Conservation (phyloP, 2,329 filamentous ascomycete species). For the Pseudocercospora pini-densiflorae region DNA sequence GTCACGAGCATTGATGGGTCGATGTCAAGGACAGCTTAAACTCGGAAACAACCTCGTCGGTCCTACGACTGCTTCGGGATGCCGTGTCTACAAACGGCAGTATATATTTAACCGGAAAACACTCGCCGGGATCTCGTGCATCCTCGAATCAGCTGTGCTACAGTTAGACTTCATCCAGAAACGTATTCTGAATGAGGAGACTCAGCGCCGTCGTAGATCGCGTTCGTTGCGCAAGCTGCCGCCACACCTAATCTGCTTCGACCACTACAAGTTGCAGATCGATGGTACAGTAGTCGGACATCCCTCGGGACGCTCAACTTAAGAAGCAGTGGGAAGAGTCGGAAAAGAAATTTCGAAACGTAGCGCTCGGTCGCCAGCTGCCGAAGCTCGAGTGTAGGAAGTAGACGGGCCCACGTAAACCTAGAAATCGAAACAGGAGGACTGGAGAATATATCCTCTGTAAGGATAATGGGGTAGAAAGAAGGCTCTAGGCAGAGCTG, state of each 20-base stretch:
- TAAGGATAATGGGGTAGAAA: background rate
- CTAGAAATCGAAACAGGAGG: conserved; percentile 2
- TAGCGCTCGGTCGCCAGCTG: background rate
- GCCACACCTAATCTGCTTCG: conserved; percentile 14
- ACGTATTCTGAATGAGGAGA: background rate
- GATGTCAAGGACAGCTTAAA: conserved; percentile 6
- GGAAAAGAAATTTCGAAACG: background rate
- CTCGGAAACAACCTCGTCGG: conserved; percentile 17
- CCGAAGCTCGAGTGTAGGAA: background rate
- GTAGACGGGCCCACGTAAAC: conserved; percentile 4
- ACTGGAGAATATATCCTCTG: background rate
- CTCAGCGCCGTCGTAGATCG: conserved; percentile 4
- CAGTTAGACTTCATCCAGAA: background rate
- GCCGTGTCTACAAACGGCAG: conserved; percentile 9
- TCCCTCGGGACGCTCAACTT: conserved; percentile 12
- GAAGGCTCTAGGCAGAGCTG: background rate
- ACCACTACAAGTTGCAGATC: background rate
- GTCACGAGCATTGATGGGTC: conserved; percentile 17
- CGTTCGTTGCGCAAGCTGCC: conserved; percentile 7
- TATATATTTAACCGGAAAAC: conserved; percentile 9
- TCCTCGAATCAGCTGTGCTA: background rate
- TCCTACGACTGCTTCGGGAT: conserved; percentile 3
- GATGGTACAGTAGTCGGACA: conserved; percentile 7
- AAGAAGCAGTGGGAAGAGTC: background rate
- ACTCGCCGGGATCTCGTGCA: conserved; percentile 13